phyloP scores from a whole-genome alignment of 176 grass and related monocot genomes.

The Eragrostis nindensis region DNA sequence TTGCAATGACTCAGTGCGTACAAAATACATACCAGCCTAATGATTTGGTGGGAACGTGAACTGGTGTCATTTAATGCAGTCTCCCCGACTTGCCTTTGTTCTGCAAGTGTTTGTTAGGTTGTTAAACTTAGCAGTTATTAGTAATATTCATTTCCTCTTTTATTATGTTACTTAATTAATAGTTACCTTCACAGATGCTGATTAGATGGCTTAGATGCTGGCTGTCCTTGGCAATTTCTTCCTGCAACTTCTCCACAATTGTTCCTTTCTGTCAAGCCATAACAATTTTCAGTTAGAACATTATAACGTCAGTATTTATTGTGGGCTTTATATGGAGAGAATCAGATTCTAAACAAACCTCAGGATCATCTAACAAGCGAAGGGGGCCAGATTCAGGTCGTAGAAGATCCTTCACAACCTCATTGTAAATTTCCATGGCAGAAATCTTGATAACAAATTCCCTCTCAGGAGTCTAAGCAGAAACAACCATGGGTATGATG shows the following conservation, averaged over 20 bases:
- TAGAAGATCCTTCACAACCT: conserved; percentile 93
- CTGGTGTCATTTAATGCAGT: conserved; percentile 94
- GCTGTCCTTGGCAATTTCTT: conserved; percentile 75
- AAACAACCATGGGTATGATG: conserved; percentile 26
- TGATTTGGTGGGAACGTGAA: conserved; percentile 99
- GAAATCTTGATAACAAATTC: conserved; percentile 66
- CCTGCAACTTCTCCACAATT: conserved; percentile 89
- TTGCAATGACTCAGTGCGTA: conserved; percentile 21
- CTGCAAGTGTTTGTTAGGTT: conserved; percentile 49
- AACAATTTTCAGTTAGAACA: conserved; percentile 22
- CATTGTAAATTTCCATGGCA: conserved; percentile 93
- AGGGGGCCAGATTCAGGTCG: conserved; percentile 83
- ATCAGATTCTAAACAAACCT: conserved; percentile 58
- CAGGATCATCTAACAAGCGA: conserved; percentile 95
- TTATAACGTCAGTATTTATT: conserved; percentile 22
- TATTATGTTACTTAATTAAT: neutral
- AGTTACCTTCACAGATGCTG: conserved; percentile 82
- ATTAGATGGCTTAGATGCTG: conserved; percentile 90
- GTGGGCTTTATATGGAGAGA: neutral
- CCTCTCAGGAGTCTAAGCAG: conserved; percentile 74
- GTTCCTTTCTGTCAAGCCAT: conserved; percentile 80
- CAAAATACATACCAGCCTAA: conserved; percentile 80
- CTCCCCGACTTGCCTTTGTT: conserved; percentile 98
- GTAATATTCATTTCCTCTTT: conserved; percentile 19
- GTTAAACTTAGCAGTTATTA: conserved; percentile 9